phyloP scores from a whole-genome alignment of 306 rosid genomes.

The Canavalia gladiata region DNA sequence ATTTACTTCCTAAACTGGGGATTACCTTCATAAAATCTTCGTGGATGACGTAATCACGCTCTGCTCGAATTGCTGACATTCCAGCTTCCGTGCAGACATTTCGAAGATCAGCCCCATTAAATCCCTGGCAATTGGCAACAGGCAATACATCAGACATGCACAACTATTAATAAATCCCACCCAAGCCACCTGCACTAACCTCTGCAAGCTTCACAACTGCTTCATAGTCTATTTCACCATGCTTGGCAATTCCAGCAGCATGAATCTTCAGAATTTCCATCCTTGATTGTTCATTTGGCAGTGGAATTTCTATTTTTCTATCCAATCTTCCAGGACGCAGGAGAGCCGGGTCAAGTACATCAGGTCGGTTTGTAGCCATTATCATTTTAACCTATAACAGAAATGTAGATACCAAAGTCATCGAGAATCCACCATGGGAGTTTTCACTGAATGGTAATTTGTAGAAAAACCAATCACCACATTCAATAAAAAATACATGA shows the following conservation, averaged over 20 bases:
- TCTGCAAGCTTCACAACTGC: conserved; percentile 98
- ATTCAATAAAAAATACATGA: conserved; percentile 16
- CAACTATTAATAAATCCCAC: conserved; percentile 12
- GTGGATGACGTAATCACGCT: conserved; percentile 94
- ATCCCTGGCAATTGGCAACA: conserved; percentile 66
- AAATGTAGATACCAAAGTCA: conserved; percentile 32
- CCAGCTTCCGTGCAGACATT: conserved; percentile 99
- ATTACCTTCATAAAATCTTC: conserved; percentile 97
- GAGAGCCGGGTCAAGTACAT: conserved; percentile 96
- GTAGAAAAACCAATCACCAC: neutral
- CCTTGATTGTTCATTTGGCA: conserved; percentile 97
- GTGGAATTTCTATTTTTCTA: conserved; percentile 95
- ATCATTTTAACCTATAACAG: conserved; percentile 87
- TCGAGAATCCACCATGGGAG: conserved; percentile 28
- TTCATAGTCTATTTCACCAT: conserved; percentile 98
- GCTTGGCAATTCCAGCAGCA: conserved; percentile 97
- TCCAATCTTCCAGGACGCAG: conserved; percentile 96
- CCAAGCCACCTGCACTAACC: conserved; percentile 57
- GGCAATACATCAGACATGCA: conserved; percentile 38
- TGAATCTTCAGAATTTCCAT: conserved; percentile 97
- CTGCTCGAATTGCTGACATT: conserved; percentile 97
- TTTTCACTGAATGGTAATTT: conserved; percentile 13
- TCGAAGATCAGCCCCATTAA: conserved; percentile 96
- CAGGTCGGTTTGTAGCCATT: conserved; percentile 97
- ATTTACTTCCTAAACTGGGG: conserved; percentile 5